These are phyloP conservation scores for Exophiala dermatitidis DNA, from an alignment of 2,329 filamentous ascomycete genomes.

Conservation along the genomic window DNA sequence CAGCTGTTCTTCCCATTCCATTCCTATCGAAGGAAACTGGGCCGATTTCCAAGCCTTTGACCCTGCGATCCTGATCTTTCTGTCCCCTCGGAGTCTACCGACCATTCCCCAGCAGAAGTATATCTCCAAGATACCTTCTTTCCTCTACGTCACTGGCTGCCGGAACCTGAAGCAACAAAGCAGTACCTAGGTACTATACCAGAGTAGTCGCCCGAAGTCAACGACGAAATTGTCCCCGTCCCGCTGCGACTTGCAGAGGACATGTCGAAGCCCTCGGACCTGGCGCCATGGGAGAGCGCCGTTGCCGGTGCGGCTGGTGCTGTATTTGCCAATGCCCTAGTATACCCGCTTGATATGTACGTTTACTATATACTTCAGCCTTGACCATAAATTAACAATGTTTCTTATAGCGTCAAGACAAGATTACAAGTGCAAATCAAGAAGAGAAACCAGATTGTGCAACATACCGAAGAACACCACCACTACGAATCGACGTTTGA, in stretches of 20 bases:
- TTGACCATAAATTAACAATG: conserved; percentile 3
- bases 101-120: too few species aligned
- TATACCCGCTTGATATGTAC: conserved; percentile 96
- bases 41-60: too few species aligned
- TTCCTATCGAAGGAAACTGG: too few species aligned
- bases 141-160: too few species aligned
- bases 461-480: conserved; percentile 46
- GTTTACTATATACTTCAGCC: conserved; percentile 29
- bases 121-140: too few species aligned
- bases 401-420: conserved; percentile 86
- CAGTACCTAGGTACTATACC: too few species aligned
- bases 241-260: neutral
- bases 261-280: conserved; percentile 56
- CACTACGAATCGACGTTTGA: conserved; percentile 87
- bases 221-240: neutral
- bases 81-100: too few species aligned
- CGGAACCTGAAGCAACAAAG: too few species aligned
- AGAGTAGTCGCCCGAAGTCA: neutral
- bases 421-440: conserved; percentile 92
- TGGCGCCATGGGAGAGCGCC: conserved; percentile 89
- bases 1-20: too few species aligned
- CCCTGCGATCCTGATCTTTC: too few species aligned
- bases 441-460: conserved; percentile 42
- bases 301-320: conserved; percentile 88
- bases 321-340: conserved; percentile 86